Percentiles rank a stretch among this genome's conserved stretches.
Evolutionary conservation across 441 rosid genomes (phyloP).

Genomic region (Biscutella laevigata): DNA sequence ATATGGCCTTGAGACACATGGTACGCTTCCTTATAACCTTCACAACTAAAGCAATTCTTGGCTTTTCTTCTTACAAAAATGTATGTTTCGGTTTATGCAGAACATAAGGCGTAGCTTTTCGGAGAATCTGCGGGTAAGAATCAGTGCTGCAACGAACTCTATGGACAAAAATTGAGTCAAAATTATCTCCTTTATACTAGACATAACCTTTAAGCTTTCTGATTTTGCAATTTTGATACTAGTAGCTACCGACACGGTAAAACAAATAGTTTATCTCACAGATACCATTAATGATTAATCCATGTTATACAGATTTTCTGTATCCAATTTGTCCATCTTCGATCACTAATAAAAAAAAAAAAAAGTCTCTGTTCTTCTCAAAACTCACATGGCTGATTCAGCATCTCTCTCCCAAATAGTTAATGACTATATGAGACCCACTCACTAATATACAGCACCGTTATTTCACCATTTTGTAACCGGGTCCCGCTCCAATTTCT

Average conservation of each 20-base stretch:
- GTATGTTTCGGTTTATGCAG: not conserved
- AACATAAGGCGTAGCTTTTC: constrained; percentile 17
- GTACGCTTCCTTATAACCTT: constrained; percentile 27
- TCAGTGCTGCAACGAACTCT: not conserved
- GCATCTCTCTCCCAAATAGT: constrained; percentile 9
- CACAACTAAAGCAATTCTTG: not conserved
- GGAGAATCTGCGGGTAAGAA: not conserved
- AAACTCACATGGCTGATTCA: constrained; percentile 21
- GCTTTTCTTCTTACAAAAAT: not conserved
- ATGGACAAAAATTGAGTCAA: constrained; percentile 1
- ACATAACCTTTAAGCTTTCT: not conserved
- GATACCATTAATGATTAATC: not conserved
- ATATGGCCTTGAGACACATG: constrained; percentile 85
- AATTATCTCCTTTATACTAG: not conserved
- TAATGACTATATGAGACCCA: constrained; percentile 18
- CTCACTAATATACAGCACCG: too few relatives aligned
- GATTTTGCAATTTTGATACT: too few relatives aligned
- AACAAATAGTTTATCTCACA: not conserved
- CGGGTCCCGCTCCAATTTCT: too few relatives aligned
- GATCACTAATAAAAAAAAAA: not conserved
- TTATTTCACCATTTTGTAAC: too few relatives aligned
- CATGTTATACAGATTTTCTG: not conserved
- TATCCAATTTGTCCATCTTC: not conserved
- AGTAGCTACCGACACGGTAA: too few relatives aligned
- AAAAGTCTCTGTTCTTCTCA: not conserved